A percentile compares a stretch with the other conserved stretches of the same genome.
These are phyloP conservation scores for Corchorus capsularis DNA, from an alignment of 345 rosid genomes.

Conservation along the genomic window DNA sequence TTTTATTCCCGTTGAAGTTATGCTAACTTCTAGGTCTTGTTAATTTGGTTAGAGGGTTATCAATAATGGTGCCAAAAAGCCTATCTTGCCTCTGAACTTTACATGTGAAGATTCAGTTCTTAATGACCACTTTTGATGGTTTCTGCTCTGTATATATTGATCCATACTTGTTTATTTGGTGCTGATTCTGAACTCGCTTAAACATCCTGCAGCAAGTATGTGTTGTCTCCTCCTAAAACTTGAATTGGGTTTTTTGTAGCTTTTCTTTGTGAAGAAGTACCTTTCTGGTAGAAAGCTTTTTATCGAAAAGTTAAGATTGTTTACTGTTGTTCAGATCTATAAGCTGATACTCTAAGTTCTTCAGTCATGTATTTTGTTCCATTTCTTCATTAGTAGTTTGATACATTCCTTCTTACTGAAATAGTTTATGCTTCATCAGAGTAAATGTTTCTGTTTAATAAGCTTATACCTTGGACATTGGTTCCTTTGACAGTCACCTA, in stretches of 20 bases:
- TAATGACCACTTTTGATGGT: not conserved
- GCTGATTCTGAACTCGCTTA: not conserved
- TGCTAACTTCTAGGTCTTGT: not conserved
- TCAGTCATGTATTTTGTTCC: not conserved
- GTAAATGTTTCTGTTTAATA: not conserved
- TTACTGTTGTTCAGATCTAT: not conserved
- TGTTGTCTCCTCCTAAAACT: slow-evolving; percentile 2
- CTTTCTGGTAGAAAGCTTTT: not conserved
- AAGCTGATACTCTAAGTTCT: not conserved
- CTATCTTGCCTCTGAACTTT: not conserved
- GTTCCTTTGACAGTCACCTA: slow-evolving; percentile 43
- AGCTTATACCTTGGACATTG: slow-evolving; percentile 16
- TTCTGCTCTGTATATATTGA: not conserved
- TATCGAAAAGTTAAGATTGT: slow-evolving; percentile 4
- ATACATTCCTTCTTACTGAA: not conserved
- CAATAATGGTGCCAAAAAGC: not conserved
- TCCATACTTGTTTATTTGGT: not conserved
- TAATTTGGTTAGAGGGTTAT: not conserved
- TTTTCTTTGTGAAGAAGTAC: not conserved
- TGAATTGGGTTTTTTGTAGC: slow-evolving; percentile 12
- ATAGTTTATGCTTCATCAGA: not conserved
- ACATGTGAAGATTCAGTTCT: not conserved
- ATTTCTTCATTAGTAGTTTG: not conserved
- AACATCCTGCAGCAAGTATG: not conserved
- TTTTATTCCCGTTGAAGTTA: not conserved